Base-by-base conservation (phyloP, 495 filamentous ascomycete species). In the Cercophora newfieldiana region DNA sequence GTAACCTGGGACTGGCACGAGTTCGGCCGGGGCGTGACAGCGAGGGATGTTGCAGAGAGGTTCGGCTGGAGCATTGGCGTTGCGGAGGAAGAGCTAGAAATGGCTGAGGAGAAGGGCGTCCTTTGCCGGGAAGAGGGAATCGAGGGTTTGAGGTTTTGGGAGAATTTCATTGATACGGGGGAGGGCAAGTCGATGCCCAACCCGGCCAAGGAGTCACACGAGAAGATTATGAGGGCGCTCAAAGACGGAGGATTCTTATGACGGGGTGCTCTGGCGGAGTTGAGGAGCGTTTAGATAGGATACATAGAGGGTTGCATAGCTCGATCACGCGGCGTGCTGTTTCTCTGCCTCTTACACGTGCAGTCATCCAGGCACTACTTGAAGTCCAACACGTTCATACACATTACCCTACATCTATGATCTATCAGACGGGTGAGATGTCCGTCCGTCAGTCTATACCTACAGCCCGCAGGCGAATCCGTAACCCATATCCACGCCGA, bases 11-110 rank as follows among this genome's bases (percentile, higher is more conserved):
- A 92, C 70, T 92, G 91, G 89, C 81, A 76, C 21, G 63, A 79
- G 24, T 96, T 91, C 73, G 96, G 94, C 1, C 83, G 87, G 48
- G 91, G 93, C 4, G 88, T 99, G 25, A 98, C 93, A 4, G 93
- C 94, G 7, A 90, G 94, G 69, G 94, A 97, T 73, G 86, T 86
- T 0, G 95, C 95, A 0, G 92, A 96, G 77, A 83, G 85, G 57
- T 99, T 99, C 79, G 92, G 93, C 24, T 99, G 95, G 95, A 98
- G 95, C 75, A 90, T 99, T 18, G 96, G 96, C n/a, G 95, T 99
- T 22, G 96, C 95, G 3, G 88, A 87, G 60, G 96, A 98, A 73
- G 96, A 98, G 76, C 78, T 99, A 30, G 93, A 97, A 77, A 97
- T 98, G 95, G 95, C 95, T 6, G 93, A 93, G 75, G 91, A 96